These are phyloP conservation scores for Fusarium tricinctum DNA, from an alignment of 2,329 filamentous ascomycete genomes.

Conservation along the genomic window DNA sequence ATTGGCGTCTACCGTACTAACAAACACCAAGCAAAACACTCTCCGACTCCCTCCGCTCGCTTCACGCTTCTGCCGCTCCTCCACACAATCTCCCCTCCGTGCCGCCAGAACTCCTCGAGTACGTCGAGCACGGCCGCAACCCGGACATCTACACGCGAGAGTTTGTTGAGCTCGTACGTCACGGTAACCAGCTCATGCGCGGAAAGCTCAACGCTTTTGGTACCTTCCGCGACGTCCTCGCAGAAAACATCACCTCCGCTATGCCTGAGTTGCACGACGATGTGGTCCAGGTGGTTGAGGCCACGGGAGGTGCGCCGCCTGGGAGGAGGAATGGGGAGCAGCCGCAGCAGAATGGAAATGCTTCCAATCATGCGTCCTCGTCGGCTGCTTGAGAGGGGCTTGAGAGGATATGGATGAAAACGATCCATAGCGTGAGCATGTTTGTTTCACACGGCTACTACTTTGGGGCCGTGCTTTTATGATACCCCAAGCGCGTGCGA, in stretches of 20 bases:
- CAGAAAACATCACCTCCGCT: conserved; percentile 68
- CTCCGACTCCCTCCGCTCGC: conserved; percentile 56
- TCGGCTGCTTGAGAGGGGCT: conserved; percentile 13
- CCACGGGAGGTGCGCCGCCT: conserved; percentile 56
- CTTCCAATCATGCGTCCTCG: conserved; percentile 19
- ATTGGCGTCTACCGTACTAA: conserved; percentile 19
- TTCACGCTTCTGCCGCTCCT: conserved; percentile 59
- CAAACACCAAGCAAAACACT: conserved; percentile 55
- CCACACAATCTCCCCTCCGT: conserved; percentile 64
- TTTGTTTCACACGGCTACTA: background rate
- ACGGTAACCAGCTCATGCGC: conserved; percentile 75
- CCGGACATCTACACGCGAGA: conserved; percentile 81
- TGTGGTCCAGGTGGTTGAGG: conserved; percentile 64
- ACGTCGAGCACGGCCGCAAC: conserved; percentile 79
- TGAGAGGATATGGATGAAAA: conserved; percentile 2
- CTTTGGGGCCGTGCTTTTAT: background rate
- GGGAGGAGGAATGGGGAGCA: conserved; percentile 29
- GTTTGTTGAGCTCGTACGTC: conserved; percentile 77
- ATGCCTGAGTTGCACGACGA: conserved; percentile 72
- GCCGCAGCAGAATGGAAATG: conserved; percentile 33
- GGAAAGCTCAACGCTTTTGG: conserved; percentile 75
- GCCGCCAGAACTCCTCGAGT: conserved; percentile 74
- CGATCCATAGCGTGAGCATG: conserved; percentile 13
- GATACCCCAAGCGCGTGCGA: conserved; percentile 21
- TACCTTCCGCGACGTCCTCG: conserved; percentile 72